These are phyloP conservation scores for Grigorovia yakushimaensis DNA, from an alignment of 805 yeast genomes.

Conservation along the genomic window DNA sequence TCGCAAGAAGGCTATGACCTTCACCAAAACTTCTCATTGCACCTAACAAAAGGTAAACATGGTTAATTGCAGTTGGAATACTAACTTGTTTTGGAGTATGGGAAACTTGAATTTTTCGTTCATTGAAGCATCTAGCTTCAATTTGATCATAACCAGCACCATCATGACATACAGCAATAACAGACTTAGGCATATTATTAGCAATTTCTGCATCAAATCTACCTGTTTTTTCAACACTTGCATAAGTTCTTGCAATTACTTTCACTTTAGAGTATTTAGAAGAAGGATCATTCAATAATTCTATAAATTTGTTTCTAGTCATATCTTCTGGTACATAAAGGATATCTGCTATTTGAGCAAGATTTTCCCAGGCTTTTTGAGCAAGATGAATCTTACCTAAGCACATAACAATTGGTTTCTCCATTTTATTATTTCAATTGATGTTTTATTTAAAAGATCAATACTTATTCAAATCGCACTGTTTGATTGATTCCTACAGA, in stretches of 20 bases:
- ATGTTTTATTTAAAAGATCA: no score
- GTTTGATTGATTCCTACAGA: no score
- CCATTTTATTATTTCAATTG: no score
- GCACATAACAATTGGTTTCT: conserved; percentile 52
- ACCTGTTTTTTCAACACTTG: conserved; percentile 45
- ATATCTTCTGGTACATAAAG: conserved; percentile 34
- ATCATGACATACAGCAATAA: conserved; percentile 46
- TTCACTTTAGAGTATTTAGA: conserved; percentile 27
- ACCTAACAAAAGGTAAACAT: conserved; percentile 51
- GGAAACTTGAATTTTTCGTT: conserved; percentile 50
- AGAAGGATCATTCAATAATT: conserved; percentile 23
- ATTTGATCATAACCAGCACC: conserved; percentile 78
- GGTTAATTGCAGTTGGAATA: conserved; percentile 64
- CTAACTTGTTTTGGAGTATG: conserved; percentile 60
- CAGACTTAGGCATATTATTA: conserved; percentile 41
- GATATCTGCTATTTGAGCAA: conserved; percentile 39
- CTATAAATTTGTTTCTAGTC: conserved; percentile 29
- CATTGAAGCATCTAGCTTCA: conserved; percentile 44
- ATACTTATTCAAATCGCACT: no score
- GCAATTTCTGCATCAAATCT: conserved; percentile 55
- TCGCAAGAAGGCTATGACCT: conserved; percentile 44
- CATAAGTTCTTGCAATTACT: conserved; percentile 43
- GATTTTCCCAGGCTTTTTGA: conserved; percentile 51
- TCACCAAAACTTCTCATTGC: conserved; percentile 58
- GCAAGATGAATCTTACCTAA: conserved; percentile 55